Conservation (phyloP, 1,284 basidiomycete species). For the Lignosus rhinocerotis region DNA sequence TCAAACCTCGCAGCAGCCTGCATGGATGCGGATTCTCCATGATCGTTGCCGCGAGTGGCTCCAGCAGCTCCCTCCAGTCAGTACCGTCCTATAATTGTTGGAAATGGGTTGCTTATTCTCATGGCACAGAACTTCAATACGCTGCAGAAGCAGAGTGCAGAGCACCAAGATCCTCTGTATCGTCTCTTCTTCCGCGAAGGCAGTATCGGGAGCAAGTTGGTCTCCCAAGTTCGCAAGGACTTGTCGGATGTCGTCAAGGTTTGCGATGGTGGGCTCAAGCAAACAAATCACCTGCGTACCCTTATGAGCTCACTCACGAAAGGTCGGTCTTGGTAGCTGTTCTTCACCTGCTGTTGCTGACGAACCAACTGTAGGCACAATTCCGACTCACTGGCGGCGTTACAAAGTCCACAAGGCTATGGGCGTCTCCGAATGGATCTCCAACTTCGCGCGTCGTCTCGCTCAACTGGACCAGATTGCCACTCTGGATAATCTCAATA, state of each 20-base stretch:
- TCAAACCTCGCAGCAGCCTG: slow-evolving; percentile 74
- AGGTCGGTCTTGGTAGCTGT: slow-evolving; percentile 48
- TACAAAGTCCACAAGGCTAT: slow-evolving; percentile 86
- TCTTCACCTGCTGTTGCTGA: slow-evolving; percentile 6
- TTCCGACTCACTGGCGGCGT: slow-evolving; percentile 83
- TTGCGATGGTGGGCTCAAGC: slow-evolving; percentile 85
- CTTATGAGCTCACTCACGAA: slow-evolving; percentile 88
- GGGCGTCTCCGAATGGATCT: slow-evolving; percentile 83
- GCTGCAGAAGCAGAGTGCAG: slow-evolving; percentile 61
- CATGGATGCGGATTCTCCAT: slow-evolving; percentile 87
- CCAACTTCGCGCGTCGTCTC: slow-evolving; percentile 78
- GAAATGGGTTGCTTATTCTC: slow-evolving; percentile 8
- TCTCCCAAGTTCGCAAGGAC: slow-evolving; percentile 78
- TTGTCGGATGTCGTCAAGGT: slow-evolving; percentile 81
- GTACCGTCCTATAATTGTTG: slow-evolving; percentile 26
- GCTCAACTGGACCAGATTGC: slow-evolving; percentile 82
- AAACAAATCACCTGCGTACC: slow-evolving; percentile 90
- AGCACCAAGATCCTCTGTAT: slow-evolving; percentile 82
- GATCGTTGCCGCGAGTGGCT: slow-evolving; percentile 86
- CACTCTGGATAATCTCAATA: slow-evolving; percentile 60
- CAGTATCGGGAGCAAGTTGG: slow-evolving; percentile 74
- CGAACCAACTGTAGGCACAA: slow-evolving; percentile 59
- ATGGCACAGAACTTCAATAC: slow-evolving; percentile 57
- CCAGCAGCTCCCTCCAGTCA: slow-evolving; percentile 69
- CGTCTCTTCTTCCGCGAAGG: slow-evolving; percentile 90